Evolutionary conservation across 2,329 filamentous ascomycete genomes (phyloP).

Genomic region (Fusarium gaditjirri): DNA sequence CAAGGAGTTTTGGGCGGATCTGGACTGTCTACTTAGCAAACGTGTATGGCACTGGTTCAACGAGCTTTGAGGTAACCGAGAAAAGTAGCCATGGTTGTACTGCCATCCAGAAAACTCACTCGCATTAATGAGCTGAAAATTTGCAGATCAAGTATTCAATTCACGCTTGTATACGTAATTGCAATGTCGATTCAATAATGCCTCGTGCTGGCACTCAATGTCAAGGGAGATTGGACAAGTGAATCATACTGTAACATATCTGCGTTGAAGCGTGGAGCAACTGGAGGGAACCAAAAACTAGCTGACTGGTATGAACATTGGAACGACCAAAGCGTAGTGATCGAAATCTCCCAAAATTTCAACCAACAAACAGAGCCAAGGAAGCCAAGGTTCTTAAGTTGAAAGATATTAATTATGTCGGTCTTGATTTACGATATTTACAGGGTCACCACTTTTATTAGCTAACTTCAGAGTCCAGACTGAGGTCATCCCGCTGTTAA

Average conservation of each 20-base stretch:
- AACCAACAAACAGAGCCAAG: not conserved
- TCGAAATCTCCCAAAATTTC: slow-evolving; percentile 6
- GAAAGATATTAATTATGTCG: slow-evolving; percentile 6
- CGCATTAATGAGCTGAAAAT: not conserved
- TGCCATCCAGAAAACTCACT: not conserved
- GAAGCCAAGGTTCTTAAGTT: not conserved
- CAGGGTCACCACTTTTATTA: slow-evolving; percentile 7
- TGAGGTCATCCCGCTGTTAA: slow-evolving; percentile 28
- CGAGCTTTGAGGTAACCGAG: not conserved
- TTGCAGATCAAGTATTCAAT: slow-evolving; percentile 7
- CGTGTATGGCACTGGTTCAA: not conserved
- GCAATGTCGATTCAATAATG: slow-evolving; percentile 31
- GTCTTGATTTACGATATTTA: slow-evolving; percentile 11
- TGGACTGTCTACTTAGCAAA: not conserved
- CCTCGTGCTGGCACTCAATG: slow-evolving; percentile 16
- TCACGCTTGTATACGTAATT: slow-evolving; percentile 20
- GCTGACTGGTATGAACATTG: slow-evolving; percentile 2
- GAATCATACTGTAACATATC: slow-evolving; percentile 10
- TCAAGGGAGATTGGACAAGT: slow-evolving; percentile 19
- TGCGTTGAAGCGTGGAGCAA: slow-evolving; percentile 16
- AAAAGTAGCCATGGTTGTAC: slow-evolving; percentile 9
- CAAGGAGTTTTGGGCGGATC: not conserved
- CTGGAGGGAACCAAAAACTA: not conserved
- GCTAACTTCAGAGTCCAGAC: not conserved
- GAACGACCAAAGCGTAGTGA: not conserved